These are phyloP conservation scores for Bryopsis sp. DNA, from an alignment of 139 green algal genomes.

Conservation along the genomic window DNA sequence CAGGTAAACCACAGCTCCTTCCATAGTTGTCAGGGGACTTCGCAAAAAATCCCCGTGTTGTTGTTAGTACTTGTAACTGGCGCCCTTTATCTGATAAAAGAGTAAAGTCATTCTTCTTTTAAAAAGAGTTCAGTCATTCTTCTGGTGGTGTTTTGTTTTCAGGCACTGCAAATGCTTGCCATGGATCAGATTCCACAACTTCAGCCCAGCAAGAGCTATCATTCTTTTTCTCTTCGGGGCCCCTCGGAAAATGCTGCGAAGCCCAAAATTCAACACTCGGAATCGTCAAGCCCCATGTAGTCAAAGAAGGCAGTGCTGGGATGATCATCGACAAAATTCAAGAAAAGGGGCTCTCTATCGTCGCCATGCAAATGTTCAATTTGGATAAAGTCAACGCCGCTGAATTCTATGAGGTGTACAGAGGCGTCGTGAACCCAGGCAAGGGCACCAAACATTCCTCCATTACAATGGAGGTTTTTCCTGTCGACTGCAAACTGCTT, in stretches of 20 bases:
- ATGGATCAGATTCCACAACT: slow-evolving; percentile 56
- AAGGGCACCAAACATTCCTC: not conserved
- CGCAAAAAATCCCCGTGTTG: too few species aligned
- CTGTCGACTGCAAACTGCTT: too few species aligned
- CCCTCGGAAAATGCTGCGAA: not conserved
- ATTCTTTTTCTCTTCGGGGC: slow-evolving; percentile 42
- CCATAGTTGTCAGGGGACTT: too few species aligned
- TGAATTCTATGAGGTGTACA: slow-evolving; percentile 67
- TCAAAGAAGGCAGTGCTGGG: slow-evolving; percentile 41
- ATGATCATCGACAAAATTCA: slow-evolving; percentile 29
- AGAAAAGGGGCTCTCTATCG: not conserved
- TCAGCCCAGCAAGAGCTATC: slow-evolving; percentile 55
- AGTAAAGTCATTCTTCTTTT: too few species aligned
- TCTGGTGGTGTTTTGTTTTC: too few species aligned
- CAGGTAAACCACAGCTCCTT: too few species aligned
- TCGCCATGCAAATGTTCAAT: not conserved
- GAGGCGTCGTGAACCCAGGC: slow-evolving; percentile 46
- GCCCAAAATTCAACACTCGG: slow-evolving; percentile 37
- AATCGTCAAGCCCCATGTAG: slow-evolving; percentile 62
- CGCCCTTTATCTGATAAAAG: too few species aligned
- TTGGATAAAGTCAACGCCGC: slow-evolving; percentile 39
- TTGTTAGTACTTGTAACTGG: too few species aligned
- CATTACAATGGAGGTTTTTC: too few species aligned
- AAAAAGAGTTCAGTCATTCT: too few species aligned
- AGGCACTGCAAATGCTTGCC: slow-evolving; percentile 52